Evolutionary conservation across 1,139 yeast species (phyloP).

Genomic region (Saccharomyces hybrid): DNA sequence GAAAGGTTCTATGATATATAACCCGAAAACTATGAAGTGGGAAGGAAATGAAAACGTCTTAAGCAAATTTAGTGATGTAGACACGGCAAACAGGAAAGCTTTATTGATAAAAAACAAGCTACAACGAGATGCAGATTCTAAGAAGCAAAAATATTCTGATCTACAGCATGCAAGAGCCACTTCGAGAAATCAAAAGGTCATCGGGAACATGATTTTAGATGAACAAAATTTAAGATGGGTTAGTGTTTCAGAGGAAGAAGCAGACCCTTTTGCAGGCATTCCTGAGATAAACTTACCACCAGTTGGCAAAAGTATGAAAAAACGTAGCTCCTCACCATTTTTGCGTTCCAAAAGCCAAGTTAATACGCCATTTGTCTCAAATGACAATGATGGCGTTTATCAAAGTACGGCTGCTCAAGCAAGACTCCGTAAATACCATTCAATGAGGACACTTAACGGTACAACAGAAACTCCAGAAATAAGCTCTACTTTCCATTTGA

Average conservation of each 20-base stretch:
- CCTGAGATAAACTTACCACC: conserved; percentile 8
- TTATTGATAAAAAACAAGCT: conserved; percentile 19
- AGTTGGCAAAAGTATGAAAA: conserved; percentile 5
- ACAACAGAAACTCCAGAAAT: conserved; percentile 2
- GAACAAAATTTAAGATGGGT: conserved; percentile 47
- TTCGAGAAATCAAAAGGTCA: conserved; percentile 24
- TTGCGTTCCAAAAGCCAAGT: conserved; percentile 21
- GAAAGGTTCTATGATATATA: conserved; percentile 41
- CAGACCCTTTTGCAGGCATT: conserved; percentile 33
- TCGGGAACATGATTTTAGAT: conserved; percentile 50
- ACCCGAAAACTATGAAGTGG: conserved; percentile 46
- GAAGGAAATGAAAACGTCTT: conserved; percentile 54
- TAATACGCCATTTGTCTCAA: neutral
- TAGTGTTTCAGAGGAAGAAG: conserved; percentile 32
- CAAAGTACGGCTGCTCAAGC: conserved; percentile 5
- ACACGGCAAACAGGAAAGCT: conserved; percentile 19
- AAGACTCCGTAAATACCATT: conserved; percentile 15
- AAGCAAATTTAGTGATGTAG: conserved; percentile 36
- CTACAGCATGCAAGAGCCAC: neutral
- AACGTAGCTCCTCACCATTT: conserved; percentile 15
- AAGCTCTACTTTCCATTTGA: conserved; percentile 17
- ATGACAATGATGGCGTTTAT: neutral
- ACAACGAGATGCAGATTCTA: neutral
- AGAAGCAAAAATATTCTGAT: neutral
- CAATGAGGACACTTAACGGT: conserved; percentile 8